These are phyloP conservation scores for Akanthomyces uredinophilus DNA, from an alignment of 2,329 filamentous ascomycete genomes.

Conservation along the genomic window DNA sequence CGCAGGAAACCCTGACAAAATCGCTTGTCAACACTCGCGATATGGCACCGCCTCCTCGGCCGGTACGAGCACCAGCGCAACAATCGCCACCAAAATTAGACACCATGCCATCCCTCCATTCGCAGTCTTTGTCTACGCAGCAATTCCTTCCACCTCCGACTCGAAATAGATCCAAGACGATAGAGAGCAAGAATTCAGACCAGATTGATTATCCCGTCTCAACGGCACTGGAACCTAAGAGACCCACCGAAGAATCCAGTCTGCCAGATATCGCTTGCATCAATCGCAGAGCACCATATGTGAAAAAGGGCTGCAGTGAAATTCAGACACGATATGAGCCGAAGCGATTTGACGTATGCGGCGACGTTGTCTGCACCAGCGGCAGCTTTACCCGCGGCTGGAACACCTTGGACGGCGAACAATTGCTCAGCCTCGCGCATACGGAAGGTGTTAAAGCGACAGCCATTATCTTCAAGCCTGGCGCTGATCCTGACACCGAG, in stretches of 20 bases:
- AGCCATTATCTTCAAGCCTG: slow-evolving; percentile 80
- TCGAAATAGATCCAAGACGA: slow-evolving; percentile 29
- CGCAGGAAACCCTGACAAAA: slow-evolving; percentile 19
- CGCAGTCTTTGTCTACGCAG: slow-evolving; percentile 20
- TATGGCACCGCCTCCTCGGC: slow-evolving; percentile 29
- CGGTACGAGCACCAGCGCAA: slow-evolving; percentile 29
- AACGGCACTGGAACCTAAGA: slow-evolving; percentile 32
- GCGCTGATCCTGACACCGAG: slow-evolving; percentile 70
- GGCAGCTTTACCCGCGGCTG: slow-evolving; percentile 85
- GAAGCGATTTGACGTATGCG: slow-evolving; percentile 80
- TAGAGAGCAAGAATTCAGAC: slow-evolving; percentile 34
- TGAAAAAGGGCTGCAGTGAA: slow-evolving; percentile 66
- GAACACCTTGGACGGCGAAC: slow-evolving; percentile 76
- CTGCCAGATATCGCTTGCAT: slow-evolving; percentile 82
- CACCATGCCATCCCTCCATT: background rate
- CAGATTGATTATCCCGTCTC: slow-evolving; percentile 17
- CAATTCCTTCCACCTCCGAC: slow-evolving; percentile 27
- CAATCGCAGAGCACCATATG: slow-evolving; percentile 76
- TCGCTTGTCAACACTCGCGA: background rate
- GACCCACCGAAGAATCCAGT: slow-evolving; percentile 50
- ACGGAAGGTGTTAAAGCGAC: slow-evolving; percentile 80
- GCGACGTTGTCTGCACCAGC: slow-evolving; percentile 79
- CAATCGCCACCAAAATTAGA: background rate
- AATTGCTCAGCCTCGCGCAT: slow-evolving; percentile 74
- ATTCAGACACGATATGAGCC: slow-evolving; percentile 85